Evolutionary conservation across 1,284 basidiomycete genomes (phyloP).

Genomic region (Melanopsichium pennsylvanicum): DNA sequence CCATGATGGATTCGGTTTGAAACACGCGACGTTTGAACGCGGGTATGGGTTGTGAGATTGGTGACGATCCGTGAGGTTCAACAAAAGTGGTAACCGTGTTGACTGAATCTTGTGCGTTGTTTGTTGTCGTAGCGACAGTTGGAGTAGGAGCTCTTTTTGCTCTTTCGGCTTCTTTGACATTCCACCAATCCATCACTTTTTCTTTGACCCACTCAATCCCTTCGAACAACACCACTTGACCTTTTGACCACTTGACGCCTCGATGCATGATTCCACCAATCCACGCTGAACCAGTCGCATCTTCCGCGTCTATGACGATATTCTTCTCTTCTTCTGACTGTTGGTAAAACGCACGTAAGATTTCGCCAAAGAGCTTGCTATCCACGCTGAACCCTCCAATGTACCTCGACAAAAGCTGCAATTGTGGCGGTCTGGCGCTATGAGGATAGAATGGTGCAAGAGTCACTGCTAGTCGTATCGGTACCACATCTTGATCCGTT

Average conservation of each 20-base stretch:
- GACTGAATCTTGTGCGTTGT: background rate
- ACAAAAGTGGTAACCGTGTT: slow-evolving; percentile 2
- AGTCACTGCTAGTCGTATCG: slow-evolving; percentile 52
- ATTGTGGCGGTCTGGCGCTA: slow-evolving; percentile 47
- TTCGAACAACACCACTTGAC: slow-evolving; percentile 63
- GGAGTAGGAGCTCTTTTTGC: background rate
- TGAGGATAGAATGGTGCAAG: slow-evolving; percentile 56
- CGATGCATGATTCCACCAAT: slow-evolving; percentile 18
- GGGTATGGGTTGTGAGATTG: background rate
- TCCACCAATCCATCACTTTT: slow-evolving; percentile 52
- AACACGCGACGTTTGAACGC: slow-evolving; percentile 33
- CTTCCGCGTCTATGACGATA: slow-evolving; percentile 10
- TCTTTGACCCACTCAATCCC: slow-evolving; percentile 64
- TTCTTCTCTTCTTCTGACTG: slow-evolving; percentile 9
- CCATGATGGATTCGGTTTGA: slow-evolving; percentile 55
- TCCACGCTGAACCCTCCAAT: slow-evolving; percentile 60
- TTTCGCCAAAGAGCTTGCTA: slow-evolving; percentile 55
- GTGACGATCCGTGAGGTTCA: background rate
- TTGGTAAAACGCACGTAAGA: slow-evolving; percentile 56
- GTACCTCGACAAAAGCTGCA: slow-evolving; percentile 60
- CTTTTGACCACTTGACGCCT: slow-evolving; percentile 45
- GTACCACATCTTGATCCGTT: slow-evolving; percentile 13
- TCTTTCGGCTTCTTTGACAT: slow-evolving; percentile 15
- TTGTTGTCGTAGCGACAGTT: background rate
- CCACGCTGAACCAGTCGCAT: slow-evolving; percentile 3